Evolutionary conservation across 1,139 yeast species (phyloP), one percentile per base, ranked within the genome.

Genomic region (Hyphopichia burtonii): DNA sequence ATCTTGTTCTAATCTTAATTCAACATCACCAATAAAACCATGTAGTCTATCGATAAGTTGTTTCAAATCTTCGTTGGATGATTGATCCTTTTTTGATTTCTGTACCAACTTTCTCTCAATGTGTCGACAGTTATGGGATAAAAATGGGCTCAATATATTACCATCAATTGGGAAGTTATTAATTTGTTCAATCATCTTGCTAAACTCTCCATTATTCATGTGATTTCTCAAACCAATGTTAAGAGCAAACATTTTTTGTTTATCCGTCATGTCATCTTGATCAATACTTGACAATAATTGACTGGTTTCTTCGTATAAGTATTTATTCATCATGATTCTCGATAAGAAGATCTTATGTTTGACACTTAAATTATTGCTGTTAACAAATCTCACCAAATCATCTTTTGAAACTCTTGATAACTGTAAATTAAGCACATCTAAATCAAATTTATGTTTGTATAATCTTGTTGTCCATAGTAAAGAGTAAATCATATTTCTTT

Each of bases 1-100:
- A 40, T 71, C 75, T 35, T 59, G 56, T 9, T 57, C 54, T 36
- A 71, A 45, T 18, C 71, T 55, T 12, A 56, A 44, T 7, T 55
- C 55, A 10, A 68, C 56, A 44, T 70, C 71, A 4, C 71, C 74
- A 20, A 68, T 61, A 34, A 72, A 60, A 0, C 63, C 65, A 28
- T 58, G 54, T 37, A 70, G 42, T 36, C 49, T 49, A 4, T 31
- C 39, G 11, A 66, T 45, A 3, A 56, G 45, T 11, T 22, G 6
- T n/a, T 18, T 8, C 7, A 30, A 11, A 6, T 34, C 12, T 15
- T 30, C n/a, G 14, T 32, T n/a, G 28, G n/a, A 31, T 17, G 11
- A n/a, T 10, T 27, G 4, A 27, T 11, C 12, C 5, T 4, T 41
- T 14, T 42, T 38, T 27, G 48, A 39, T 35, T 54, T 56, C 37